These are phyloP conservation scores for Sanghuangporus sanghuang DNA, from an alignment of 1,284 basidiomycete species.

Conservation along the genomic window DNA sequence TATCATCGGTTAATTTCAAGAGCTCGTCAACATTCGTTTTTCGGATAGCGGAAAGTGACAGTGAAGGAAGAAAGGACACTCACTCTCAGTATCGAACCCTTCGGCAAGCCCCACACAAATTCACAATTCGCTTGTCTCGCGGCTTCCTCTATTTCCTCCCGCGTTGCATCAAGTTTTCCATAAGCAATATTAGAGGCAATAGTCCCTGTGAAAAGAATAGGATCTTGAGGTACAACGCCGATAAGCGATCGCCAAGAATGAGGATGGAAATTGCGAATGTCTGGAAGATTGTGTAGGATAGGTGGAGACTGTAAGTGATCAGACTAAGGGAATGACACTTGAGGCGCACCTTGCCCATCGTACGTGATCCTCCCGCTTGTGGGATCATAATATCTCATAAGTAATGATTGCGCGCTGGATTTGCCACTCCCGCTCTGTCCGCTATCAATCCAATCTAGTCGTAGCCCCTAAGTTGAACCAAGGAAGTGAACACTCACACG, in stretches of 20 bases:
- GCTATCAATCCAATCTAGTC: slow-evolving; percentile 33
- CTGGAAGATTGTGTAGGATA: slow-evolving; percentile 30
- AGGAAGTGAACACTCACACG: slow-evolving; percentile 56
- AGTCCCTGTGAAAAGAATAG: slow-evolving; percentile 79
- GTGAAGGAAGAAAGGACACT: slow-evolving; percentile 34
- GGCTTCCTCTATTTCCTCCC: slow-evolving; percentile 82
- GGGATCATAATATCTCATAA: slow-evolving; percentile 94
- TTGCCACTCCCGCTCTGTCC: slow-evolving; percentile 89
- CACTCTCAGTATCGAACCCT: slow-evolving; percentile 74
- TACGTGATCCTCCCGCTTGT: slow-evolving; percentile 76
- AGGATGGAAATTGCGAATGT: slow-evolving; percentile 80
- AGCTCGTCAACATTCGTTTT: slow-evolving; percentile 21
- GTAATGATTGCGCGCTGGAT: slow-evolving; percentile 84
- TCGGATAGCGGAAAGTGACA: slow-evolving; percentile 19
- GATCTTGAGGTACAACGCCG: slow-evolving; percentile 84
- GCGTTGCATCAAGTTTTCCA: slow-evolving; percentile 68
- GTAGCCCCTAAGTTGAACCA: not conserved
- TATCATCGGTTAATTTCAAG: slow-evolving; percentile 25
- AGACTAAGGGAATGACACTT: no score
- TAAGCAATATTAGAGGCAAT: slow-evolving; percentile 94
- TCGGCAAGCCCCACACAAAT: slow-evolving; percentile 89
- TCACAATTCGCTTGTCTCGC: slow-evolving; percentile 92
- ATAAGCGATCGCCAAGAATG: slow-evolving; percentile 84
- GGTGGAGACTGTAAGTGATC: not conserved
- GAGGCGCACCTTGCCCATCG: slow-evolving; percentile 70